Base-by-base conservation (phyloP, 2,329 filamentous ascomycete species). In the Aspergillus persii region DNA sequence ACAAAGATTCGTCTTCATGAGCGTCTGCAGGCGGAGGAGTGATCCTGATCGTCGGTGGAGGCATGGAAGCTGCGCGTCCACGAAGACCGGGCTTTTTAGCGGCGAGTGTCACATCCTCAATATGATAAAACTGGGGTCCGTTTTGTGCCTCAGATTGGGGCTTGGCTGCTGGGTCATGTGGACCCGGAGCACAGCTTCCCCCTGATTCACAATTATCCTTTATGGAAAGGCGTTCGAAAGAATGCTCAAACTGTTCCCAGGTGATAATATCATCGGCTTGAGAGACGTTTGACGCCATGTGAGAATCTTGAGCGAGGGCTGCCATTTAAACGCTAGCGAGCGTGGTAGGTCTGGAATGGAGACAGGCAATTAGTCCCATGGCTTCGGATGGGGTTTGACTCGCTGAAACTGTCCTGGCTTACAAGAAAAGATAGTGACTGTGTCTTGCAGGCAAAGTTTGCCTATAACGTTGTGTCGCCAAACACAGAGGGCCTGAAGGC, bases 171-270 rank as follows among this genome's bases (percentile, higher is more conserved):
- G 23, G 4, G 8, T 41, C 30, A 18, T 9, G 7, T 29, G 33
- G 29, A 3, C 4, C n/a, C n/a, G 31, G 8, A 27, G n/a, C 30
- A 11, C n/a, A 18, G 33, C 18, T 5, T 15, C 27, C 47, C 33
- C 15, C 18, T 36, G 31, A 26, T 18, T 8, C 27, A 31, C 31
- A 46, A 18, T 54, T 11, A 36, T 31, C 27, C 49, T 30, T 18
- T 27, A 30, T 33, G 4, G 26, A 33, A 30, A 30, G 49, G 12
- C 15, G 49, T 4, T 30, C 36, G n/a, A 27, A 31, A 7, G 44
- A 39, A 8, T 60, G 48, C 52, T 63, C 62, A 6, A 61, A 26
- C 3, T 65, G 61, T 46, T 59, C 64, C 63, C 60, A 68, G 18
- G 58, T 51, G 12, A 58, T 11, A 27, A 49, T 15, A 23, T 63